A percentile compares a stretch with the other conserved stretches of the same genome.
Conservation (phyloP, 768 basidiomycete genomes). For the Amanita pallidorosea region DNA sequence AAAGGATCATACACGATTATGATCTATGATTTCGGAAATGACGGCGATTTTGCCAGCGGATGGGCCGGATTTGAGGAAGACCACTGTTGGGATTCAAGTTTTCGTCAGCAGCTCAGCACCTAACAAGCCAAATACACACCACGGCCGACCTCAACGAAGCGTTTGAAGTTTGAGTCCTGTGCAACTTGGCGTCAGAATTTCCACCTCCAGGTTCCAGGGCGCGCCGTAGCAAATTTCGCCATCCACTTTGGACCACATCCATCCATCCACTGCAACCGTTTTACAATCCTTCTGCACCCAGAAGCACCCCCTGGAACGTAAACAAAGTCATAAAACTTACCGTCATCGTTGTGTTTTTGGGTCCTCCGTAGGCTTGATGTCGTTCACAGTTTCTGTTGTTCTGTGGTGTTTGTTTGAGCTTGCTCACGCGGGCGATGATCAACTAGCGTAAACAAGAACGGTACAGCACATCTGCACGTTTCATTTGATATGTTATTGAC, state of each 20-base stretch:
- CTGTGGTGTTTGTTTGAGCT: neutral
- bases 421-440: neutral
- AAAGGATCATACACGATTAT: conserved; percentile 71
- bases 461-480: too few species aligned
- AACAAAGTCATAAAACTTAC: neutral
- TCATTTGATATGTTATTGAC: too few species aligned
- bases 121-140: conserved; percentile 22
- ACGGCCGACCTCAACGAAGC: conserved; percentile 98
- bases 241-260: conserved; percentile 1
- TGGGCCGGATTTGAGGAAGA: conserved; percentile 88
- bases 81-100: conserved; percentile 39
- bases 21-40: conserved; percentile 97
- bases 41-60: conserved; percentile 84
- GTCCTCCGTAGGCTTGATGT: neutral
- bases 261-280: conserved; percentile 3
- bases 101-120: neutral
- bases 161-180: conserved; percentile 84
- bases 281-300: neutral
- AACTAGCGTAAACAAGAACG: neutral
- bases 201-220: neutral
- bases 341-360: neutral
- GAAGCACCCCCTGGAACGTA: neutral
- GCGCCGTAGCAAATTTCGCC: neutral
- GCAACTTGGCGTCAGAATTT: neutral
- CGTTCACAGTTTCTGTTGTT: neutral